A percentile compares a stretch with the other conserved stretches of the same genome.
phyloP scores from a whole-genome alignment of 2,329 filamentous ascomycete species.

The Paecilomyces formosus region DNA sequence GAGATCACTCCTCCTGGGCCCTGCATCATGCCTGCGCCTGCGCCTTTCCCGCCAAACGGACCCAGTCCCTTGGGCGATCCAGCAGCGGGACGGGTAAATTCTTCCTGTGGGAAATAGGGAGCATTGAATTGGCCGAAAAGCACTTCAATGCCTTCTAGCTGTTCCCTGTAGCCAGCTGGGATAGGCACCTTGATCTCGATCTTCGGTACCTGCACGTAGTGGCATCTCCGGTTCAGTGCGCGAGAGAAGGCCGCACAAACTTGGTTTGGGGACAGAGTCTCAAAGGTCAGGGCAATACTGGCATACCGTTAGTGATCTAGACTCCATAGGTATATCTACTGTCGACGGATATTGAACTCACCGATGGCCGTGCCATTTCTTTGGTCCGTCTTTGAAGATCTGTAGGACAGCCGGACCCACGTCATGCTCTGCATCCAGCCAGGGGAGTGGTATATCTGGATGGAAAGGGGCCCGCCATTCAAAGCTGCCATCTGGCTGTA shows the following conservation, averaged over 20 bases:
- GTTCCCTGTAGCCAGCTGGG: slow-evolving; percentile 79
- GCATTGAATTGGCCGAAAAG: slow-evolving; percentile 53
- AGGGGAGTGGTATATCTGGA: slow-evolving; percentile 79
- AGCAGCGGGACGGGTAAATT: slow-evolving; percentile 37
- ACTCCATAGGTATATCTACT: not conserved
- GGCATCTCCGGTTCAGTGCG: slow-evolving; percentile 69
- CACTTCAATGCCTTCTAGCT: slow-evolving; percentile 61
- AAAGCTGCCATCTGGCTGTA: slow-evolving; percentile 77
- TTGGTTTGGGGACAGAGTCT: slow-evolving; percentile 75
- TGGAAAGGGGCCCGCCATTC: slow-evolving; percentile 92
- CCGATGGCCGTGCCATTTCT: slow-evolving; percentile 72
- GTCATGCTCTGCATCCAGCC: slow-evolving; percentile 94
- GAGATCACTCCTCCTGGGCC: slow-evolving; percentile 49
- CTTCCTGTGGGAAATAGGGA: slow-evolving; percentile 57
- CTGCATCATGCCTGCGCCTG: slow-evolving; percentile 40
- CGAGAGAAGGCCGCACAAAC: slow-evolving; percentile 73
- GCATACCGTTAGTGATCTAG: slow-evolving; percentile 2
- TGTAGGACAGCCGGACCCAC: slow-evolving; percentile 87
- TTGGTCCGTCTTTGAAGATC: slow-evolving; percentile 86
- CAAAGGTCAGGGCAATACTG: slow-evolving; percentile 83
- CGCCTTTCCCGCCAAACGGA: slow-evolving; percentile 31
- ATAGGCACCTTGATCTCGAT: slow-evolving; percentile 83
- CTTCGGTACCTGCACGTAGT: slow-evolving; percentile 63
- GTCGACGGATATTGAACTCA: slow-evolving; percentile 29
- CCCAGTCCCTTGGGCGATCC: slow-evolving; percentile 31